These are phyloP conservation scores for Coix lacrymajobi DNA, from an alignment of 176 grass and related monocot species.

Conservation along the genomic window DNA sequence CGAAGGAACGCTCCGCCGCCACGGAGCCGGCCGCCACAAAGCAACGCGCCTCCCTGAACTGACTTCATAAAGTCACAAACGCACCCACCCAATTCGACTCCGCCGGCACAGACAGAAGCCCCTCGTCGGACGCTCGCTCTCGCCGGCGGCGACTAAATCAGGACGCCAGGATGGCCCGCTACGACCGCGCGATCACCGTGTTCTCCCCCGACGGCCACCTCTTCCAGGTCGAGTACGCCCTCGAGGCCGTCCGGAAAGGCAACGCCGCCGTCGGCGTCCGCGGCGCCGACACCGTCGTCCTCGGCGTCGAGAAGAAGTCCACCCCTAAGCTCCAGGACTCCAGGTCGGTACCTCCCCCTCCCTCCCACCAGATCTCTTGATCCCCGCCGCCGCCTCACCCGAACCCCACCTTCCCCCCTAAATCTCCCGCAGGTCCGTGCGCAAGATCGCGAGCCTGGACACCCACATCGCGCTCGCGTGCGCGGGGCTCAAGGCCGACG, in stretches of 20 bases:
- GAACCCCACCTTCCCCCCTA: neutral
- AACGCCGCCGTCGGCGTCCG: constrained; percentile 98
- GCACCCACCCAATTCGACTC: neutral
- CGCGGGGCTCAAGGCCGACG: constrained; percentile 94
- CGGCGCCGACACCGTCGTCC: constrained; percentile 84
- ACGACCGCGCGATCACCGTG: constrained; percentile 98
- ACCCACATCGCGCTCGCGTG: constrained; percentile 82
- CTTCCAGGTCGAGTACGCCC: constrained; percentile 68
- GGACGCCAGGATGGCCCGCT: constrained; percentile 57
- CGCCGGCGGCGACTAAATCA: neutral
- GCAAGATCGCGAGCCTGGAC: constrained; percentile 93
- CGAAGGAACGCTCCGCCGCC: neutral
- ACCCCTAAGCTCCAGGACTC: constrained; percentile 97
- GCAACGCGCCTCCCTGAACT: neutral
- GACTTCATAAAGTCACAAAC: neutral
- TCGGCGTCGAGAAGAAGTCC: constrained; percentile 99
- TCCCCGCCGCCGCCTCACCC: constrained; percentile 6
- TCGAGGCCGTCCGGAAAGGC: constrained; percentile 95
- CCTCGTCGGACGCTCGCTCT: neutral
- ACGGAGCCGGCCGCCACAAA: no score
- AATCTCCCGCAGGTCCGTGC: constrained; percentile 45
- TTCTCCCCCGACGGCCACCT: constrained; percentile 82
- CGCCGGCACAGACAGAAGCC: neutral
- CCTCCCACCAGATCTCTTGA: neutral
- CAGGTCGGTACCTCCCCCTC: constrained; percentile 8